These are phyloP conservation scores for Penicillium coffeae DNA, from an alignment of 495 filamentous ascomycete species.

Conservation along the genomic window DNA sequence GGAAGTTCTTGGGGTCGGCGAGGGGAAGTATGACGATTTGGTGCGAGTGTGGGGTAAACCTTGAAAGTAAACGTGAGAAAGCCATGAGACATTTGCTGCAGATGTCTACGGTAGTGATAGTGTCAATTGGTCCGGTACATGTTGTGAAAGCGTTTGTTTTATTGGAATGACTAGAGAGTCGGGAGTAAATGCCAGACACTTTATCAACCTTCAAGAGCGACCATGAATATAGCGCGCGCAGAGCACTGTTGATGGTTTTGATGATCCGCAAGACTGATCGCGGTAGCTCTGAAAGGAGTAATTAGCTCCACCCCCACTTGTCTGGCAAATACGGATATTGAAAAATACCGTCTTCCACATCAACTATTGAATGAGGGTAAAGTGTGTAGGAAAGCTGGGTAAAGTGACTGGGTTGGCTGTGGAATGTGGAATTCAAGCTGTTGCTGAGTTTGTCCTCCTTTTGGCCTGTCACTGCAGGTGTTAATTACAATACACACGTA, in stretches of 20 bases:
- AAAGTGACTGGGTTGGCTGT: not conserved
- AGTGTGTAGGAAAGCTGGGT: not conserved
- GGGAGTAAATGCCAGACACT: too few species aligned
- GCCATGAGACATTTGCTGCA: too few species aligned
- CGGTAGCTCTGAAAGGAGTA: conserved; percentile 8
- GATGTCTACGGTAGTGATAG: too few species aligned
- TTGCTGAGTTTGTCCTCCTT: not conserved
- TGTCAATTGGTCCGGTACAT: too few species aligned
- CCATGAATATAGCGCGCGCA: not conserved
- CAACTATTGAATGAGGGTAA: not conserved
- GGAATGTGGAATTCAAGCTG: not conserved
- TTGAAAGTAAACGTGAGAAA: too few species aligned
- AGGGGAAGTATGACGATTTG: conserved; percentile 11
- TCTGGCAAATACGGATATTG: not conserved
- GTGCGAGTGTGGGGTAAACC: not conserved
- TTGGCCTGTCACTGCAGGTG: not conserved
- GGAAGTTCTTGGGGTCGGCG: too few species aligned
- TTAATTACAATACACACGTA: not conserved
- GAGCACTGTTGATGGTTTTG: not conserved
- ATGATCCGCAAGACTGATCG: not conserved
- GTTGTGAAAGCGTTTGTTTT: too few species aligned
- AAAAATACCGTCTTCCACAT: not conserved
- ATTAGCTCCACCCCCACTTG: conserved; percentile 11
- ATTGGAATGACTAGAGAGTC: too few species aligned
- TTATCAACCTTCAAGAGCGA: too few species aligned